Percentiles rank a stretch among this genome's conserved stretches.
Conservation (phyloP, 2,329 filamentous ascomycete genomes). For the Thelonectria olida region DNA sequence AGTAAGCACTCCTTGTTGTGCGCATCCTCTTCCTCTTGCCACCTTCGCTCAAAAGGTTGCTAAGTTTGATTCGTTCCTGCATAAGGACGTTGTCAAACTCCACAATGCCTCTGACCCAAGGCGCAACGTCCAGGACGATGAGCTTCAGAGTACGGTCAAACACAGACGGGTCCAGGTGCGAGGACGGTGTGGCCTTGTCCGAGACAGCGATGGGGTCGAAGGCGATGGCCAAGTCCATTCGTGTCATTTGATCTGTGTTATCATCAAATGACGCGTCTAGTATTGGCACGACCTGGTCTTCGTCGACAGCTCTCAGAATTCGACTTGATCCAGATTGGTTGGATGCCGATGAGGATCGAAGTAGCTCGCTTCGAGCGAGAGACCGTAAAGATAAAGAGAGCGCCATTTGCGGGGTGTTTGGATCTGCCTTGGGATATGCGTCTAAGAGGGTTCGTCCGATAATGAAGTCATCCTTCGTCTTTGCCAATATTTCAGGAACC, state of each 20-base stretch:
- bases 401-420: slow-evolving; percentile 37
- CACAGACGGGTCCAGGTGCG: slow-evolving; percentile 71
- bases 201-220: slow-evolving; percentile 68
- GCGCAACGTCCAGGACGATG: slow-evolving; percentile 82
- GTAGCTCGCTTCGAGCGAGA: slow-evolving; percentile 38
- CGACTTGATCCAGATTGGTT: not conserved
- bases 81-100: slow-evolving; percentile 78
- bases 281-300: slow-evolving; percentile 44
- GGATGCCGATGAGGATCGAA: slow-evolving; percentile 9
- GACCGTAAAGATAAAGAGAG: slow-evolving; percentile 44
- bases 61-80: slow-evolving; percentile 70
- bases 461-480: slow-evolving; percentile 60
- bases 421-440: slow-evolving; percentile 47
- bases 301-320: slow-evolving; percentile 42
- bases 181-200: slow-evolving; percentile 50
- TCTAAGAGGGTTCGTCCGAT: slow-evolving; percentile 60
- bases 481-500: slow-evolving; percentile 62
- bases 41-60: slow-evolving; percentile 69
- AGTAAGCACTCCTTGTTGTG: slow-evolving; percentile 78
- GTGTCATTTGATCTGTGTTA: slow-evolving; percentile 46
- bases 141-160: slow-evolving; percentile 77
- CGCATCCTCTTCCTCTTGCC: slow-evolving; percentile 64
- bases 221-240: slow-evolving; percentile 64
- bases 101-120: slow-evolving; percentile 88
- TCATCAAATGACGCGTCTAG: slow-evolving; percentile 51